Conservation (phyloP, 768 basidiomycete species). For the Strobilomyces dryophilus region DNA sequence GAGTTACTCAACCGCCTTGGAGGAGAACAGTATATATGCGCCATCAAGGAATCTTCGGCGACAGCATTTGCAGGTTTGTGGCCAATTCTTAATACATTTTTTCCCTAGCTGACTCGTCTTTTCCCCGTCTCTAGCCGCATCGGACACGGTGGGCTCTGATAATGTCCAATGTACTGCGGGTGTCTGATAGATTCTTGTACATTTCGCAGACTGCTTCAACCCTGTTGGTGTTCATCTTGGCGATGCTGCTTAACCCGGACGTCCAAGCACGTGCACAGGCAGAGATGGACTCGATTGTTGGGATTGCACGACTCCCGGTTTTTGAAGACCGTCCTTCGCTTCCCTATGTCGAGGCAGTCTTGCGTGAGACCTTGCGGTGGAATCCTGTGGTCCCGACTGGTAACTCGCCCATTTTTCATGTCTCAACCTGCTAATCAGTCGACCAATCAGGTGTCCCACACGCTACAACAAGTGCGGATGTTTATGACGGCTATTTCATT, state of each 20-base stretch:
- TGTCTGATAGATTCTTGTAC: not conserved
- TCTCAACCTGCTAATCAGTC: not conserved
- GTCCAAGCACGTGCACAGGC: slow-evolving; percentile 36
- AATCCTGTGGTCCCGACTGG: slow-evolving; percentile 33
- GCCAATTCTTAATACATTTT: not conserved
- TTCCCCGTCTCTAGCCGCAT: slow-evolving; percentile 18
- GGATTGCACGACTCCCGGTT: slow-evolving; percentile 27
- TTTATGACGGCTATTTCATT: slow-evolving; percentile 48
- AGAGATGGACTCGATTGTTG: slow-evolving; percentile 35
- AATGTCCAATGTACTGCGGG: not conserved
- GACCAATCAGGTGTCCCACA: slow-evolving; percentile 30
- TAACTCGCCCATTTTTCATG: slow-evolving; percentile 1
- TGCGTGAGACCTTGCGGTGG: slow-evolving; percentile 35
- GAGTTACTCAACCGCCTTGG: slow-evolving; percentile 15
- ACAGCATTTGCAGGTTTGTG: slow-evolving; percentile 29
- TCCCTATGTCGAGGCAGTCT: slow-evolving; percentile 27
- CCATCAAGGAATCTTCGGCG: slow-evolving; percentile 27
- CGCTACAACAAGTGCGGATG: slow-evolving; percentile 34
- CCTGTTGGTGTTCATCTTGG: slow-evolving; percentile 29
- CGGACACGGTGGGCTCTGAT: slow-evolving; percentile 25
- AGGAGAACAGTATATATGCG: slow-evolving; percentile 12
- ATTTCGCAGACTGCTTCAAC: slow-evolving; percentile 31
- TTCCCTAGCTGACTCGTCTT: not conserved
- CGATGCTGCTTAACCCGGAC: slow-evolving; percentile 36
- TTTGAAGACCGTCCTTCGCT: slow-evolving; percentile 28